Percentiles rank a stretch among this genome's conserved stretches.
Conservation (phyloP, 2,329 filamentous ascomycete genomes). For the Elsinoe perseae region DNA sequence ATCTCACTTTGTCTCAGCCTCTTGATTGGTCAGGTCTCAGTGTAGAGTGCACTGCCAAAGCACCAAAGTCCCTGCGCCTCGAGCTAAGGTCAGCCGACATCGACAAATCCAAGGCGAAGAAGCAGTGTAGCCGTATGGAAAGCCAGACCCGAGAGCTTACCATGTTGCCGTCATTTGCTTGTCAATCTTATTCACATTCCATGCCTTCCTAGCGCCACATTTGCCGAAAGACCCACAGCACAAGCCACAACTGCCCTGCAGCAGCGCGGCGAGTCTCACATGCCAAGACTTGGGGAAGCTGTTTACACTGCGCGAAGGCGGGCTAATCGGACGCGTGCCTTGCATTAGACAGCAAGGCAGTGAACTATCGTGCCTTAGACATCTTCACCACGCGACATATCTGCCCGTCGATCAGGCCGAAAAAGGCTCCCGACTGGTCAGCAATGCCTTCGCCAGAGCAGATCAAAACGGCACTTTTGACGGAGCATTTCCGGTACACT, state of each 20-base stretch:
- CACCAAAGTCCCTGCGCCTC: neutral
- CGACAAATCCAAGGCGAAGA: too few species aligned
- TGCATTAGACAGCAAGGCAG: neutral
- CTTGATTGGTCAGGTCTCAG: constrained; percentile 8
- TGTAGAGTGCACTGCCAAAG: constrained; percentile 1
- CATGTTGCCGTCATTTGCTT: constrained; percentile 4
- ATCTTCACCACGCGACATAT: neutral
- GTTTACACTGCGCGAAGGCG: neutral
- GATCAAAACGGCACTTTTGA: constrained; percentile 58
- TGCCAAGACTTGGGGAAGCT: neutral
- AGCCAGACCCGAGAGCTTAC: neutral
- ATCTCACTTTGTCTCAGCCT: neutral
- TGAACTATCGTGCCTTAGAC: constrained; percentile 6
- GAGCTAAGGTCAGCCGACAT: neutral
- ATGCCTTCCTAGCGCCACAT: constrained; percentile 7
- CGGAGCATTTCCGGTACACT: constrained; percentile 92
- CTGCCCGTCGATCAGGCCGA: constrained; percentile 9
- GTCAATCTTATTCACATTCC: neutral
- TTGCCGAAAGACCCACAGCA: neutral
- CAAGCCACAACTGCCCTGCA: constrained; percentile 9
- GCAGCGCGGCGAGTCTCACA: neutral
- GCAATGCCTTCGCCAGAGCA: constrained; percentile 39
- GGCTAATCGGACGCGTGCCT: constrained; percentile 12
- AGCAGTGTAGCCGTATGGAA: neutral
- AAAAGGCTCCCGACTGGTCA: neutral